Conservation (phyloP, 306 rosid species). For the Leucaena leucocephala region DNA sequence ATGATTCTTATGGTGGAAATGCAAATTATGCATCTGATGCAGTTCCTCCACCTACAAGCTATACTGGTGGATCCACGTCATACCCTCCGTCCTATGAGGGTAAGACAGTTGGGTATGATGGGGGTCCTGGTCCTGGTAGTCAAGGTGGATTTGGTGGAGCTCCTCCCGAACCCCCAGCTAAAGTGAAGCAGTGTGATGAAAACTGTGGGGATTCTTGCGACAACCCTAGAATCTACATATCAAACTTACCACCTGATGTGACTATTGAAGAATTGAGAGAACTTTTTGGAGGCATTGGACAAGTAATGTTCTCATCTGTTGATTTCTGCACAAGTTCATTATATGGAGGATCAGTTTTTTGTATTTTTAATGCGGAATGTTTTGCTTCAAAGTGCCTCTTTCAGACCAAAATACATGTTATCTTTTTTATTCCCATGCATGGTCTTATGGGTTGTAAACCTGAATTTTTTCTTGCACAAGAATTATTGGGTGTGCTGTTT, state of each 20-base stretch:
- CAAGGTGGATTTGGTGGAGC: conserved; percentile 77
- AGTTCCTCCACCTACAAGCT: conserved; percentile 91
- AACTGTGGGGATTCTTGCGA: conserved; percentile 88
- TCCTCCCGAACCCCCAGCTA: conserved; percentile 65
- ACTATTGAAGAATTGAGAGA: conserved; percentile 81
- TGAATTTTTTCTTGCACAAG: neutral
- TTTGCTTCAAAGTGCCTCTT: neutral
- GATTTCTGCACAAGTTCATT: conserved; percentile 32
- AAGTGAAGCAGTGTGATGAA: conserved; percentile 92
- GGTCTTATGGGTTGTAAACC: neutral
- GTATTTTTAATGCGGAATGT: conserved; percentile 3
- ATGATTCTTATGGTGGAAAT: conserved; percentile 59
- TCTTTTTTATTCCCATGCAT: conserved; percentile 2
- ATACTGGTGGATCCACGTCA: conserved; percentile 79
- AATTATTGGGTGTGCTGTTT: neutral
- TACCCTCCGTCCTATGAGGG: conserved; percentile 92
- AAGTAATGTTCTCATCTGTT: conserved; percentile 63
- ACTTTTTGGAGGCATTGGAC: conserved; percentile 99
- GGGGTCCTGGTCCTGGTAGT: conserved; percentile 60
- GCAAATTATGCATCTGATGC: conserved; percentile 80
- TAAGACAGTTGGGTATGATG: conserved; percentile 57
- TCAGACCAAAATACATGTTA: neutral
- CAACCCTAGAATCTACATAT: conserved; percentile 95
- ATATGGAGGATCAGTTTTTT: neutral
- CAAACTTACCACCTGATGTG: conserved; percentile 94